These are phyloP conservation scores for Metarhizium robertsii DNA, from an alignment of 2,329 filamentous ascomycete species.

Conservation along the genomic window DNA sequence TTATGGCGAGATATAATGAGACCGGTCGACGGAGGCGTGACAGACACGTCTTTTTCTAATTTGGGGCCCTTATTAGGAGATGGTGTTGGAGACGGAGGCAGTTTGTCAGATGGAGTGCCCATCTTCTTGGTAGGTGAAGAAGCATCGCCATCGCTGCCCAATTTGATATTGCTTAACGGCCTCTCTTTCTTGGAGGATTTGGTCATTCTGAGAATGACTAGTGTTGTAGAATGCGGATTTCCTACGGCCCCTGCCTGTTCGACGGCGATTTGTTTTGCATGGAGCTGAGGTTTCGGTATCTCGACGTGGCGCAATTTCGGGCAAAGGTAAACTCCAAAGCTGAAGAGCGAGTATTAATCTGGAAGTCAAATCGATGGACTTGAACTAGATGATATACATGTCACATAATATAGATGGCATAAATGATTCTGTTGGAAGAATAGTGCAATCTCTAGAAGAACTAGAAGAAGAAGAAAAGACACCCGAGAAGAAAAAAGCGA, in stretches of 20 bases:
- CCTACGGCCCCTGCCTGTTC: neutral
- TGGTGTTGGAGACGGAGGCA: neutral
- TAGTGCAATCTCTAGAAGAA: neutral
- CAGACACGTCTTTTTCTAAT: slow-evolving; percentile 4
- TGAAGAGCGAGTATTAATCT: too few relatives aligned
- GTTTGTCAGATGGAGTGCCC: neutral
- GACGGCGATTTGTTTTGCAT: neutral
- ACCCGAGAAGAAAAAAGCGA: neutral
- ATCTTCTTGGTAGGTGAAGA: neutral
- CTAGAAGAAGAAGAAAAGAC: neutral
- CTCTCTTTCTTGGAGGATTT: neutral
- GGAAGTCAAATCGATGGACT: too few relatives aligned
- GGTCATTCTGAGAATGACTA: neutral
- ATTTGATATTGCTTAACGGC: neutral
- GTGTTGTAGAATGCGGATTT: neutral
- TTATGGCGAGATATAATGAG: slow-evolving; percentile 51
- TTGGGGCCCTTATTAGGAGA: slow-evolving; percentile 6
- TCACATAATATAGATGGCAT: neutral
- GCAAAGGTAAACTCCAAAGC: neutral
- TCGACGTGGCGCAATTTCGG: neutral
- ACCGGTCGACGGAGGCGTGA: slow-evolving; percentile 8
- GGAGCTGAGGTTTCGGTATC: neutral
- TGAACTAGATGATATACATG: neutral
- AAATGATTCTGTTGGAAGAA: neutral
- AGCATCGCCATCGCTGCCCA: neutral